A percentile compares a stretch with the other conserved stretches of the same genome.
phyloP scores from a whole-genome alignment of 2,329 filamentous ascomycete species.

The Dactylellina sp. region DNA sequence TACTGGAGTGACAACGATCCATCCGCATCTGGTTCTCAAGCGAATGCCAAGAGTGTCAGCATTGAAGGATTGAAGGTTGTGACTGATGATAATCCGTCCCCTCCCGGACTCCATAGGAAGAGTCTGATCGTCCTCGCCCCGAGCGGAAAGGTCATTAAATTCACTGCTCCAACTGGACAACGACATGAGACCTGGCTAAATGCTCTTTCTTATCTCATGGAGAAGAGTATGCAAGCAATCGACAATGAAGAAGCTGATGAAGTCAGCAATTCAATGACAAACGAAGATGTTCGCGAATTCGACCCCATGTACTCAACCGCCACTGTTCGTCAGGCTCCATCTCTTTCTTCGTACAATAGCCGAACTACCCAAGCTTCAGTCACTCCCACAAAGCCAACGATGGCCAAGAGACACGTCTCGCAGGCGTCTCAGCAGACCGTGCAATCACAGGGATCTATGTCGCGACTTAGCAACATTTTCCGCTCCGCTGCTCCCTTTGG shows the following conservation, averaged over 20 bases:
- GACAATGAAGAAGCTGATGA: constrained; percentile 68
- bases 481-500: constrained; percentile 64
- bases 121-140: constrained; percentile 91
- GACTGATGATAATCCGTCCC: constrained; percentile 92
- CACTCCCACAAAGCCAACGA: constrained; percentile 66
- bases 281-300: constrained; percentile 80
- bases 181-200: constrained; percentile 99
- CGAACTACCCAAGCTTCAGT: constrained; percentile 74
- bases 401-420: constrained; percentile 48
- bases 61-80: constrained; percentile 94
- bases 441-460: constrained; percentile 67
- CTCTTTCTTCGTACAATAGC: constrained; percentile 84
- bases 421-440: constrained; percentile 58
- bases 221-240: constrained; percentile 74
- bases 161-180: constrained; percentile 92
- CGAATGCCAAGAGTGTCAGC: constrained; percentile 85
- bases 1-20: constrained; percentile 98
- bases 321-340: constrained; percentile 69
- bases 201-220: constrained; percentile 88
- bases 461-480: constrained; percentile 73
- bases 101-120: constrained; percentile 92
- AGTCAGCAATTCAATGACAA: constrained; percentile 56
- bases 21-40: constrained; percentile 76
- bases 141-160: constrained; percentile 82
- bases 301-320: constrained; percentile 72